Percentiles rank a stretch among this genome's conserved stretches.
phyloP scores from a whole-genome alignment of 306 rosid species.

The Senna siamea region DNA sequence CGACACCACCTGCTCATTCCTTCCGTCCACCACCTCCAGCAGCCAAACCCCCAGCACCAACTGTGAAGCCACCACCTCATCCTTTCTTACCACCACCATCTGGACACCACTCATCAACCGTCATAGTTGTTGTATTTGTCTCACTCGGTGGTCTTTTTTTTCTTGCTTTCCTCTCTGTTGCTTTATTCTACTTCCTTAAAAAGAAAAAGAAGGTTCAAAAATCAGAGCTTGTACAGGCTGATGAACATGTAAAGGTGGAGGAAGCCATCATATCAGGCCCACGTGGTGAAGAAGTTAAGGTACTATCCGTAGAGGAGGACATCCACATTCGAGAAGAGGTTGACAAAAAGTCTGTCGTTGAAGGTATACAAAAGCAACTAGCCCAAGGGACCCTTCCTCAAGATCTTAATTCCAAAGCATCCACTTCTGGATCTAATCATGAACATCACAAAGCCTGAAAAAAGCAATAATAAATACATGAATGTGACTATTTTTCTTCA shows the following conservation, averaged over 20 bases:
- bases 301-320: conserved; percentile 18
- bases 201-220: conserved; percentile 6
- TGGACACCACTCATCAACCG: conserved; percentile 32
- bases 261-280: conserved; percentile 17
- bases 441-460: neutral
- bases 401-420: conserved; percentile 1
- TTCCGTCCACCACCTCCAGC: conserved; percentile 30
- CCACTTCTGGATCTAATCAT: conserved; percentile 3
- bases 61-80: conserved; percentile 14
- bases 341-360: neutral
- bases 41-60: conserved; percentile 12
- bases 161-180: conserved; percentile 34
- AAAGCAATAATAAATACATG: neutral
- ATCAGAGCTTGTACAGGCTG: neutral
- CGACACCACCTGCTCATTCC: conserved; percentile 31
- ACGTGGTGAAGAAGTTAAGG: conserved; percentile 17
- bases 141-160: conserved; percentile 34
- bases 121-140: conserved; percentile 25
- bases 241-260: conserved; percentile 25
- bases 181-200: conserved; percentile 28
- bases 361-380: neutral
- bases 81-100: conserved; percentile 27
- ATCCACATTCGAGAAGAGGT: conserved; percentile 26
- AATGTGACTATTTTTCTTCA: neutral
- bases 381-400: neutral